Evolutionary conservation across 805 yeast species (phyloP), one percentile per base, ranked within the genome.

Genomic region (Suhomyces sp.): DNA sequence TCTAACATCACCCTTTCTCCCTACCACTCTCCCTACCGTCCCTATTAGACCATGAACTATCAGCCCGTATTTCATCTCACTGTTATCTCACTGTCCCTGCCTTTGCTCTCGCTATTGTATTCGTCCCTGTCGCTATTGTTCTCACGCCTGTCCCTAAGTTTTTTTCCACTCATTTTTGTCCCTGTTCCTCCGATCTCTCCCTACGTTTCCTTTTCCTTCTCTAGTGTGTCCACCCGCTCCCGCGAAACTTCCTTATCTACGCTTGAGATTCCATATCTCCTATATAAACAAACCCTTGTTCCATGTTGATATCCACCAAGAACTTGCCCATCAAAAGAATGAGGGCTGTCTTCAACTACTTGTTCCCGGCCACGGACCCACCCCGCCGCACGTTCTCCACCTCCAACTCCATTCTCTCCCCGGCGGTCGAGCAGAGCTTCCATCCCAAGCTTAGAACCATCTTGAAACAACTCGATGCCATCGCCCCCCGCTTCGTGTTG

Each of bases 401-500:
- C 19, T 52, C 59, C 38, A 58, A 62, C 45, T 49, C 50, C 21
- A 43, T 41, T 5, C 32, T 58, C 19, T 31, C 45, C 9, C 44
- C 44, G 9, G 45, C 40, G 19, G 39, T 31, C 23, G 42, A 52
- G 10, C 50, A 52, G 13, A 38, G 43, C 28, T 71, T 74, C 46
- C 66, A 74, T 42, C 75, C 79, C 1, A 59, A 74, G 19, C 51
- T 74, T 17, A 52, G 58, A 10, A 48, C 70, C 3, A 53, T 76
- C 10, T 56, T 70, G 29, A 67, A 63, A 36, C 84, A 79, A 52
- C 54, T 83, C 30, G 87, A 83, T 47, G 58, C 72, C 25, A 58
- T 81, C 4, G 78, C 84, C 2, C 91, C 91, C 3, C 66, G 87
- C 25, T 88, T 87, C 51, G 73, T 72, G 35, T 53, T 87, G 20